Evolutionary conservation across 805 yeast species (phyloP), one percentile per base, ranked within the genome.

Genomic region (Wickerhamiella qilinensis): DNA sequence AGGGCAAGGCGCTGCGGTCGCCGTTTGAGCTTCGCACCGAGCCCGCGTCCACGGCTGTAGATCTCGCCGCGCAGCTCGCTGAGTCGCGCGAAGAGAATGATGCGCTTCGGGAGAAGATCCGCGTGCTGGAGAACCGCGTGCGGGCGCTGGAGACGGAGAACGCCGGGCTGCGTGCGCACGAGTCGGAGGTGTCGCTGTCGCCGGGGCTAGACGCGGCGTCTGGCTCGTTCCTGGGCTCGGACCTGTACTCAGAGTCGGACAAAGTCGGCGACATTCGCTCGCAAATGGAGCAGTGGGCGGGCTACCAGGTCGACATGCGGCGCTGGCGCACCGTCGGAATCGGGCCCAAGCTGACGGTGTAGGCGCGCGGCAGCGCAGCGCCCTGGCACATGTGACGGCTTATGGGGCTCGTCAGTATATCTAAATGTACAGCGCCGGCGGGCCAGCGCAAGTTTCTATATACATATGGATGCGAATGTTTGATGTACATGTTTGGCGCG

Each of bases 301-400:
- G 72, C 36, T 86, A 86, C 85, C 83, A 78, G 51, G 69, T 84
- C 2, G 94, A 86, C 51, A 81, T 86, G 93, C 68, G 82, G 20
- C 49, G 55, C 12, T 86, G 96, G 96, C 68, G 21, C 15, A 30
- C 39, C 21, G 38, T 33, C 28, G 35, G 31, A 16, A 20, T 28
- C 8, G 33, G 33, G 9, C 19, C 33, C 16, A 29, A 11, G 16
- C 12, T 29, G 12, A n/a, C n/a, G n/a, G n/a, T n/a, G n/a, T n/a
- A n/a, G n/a, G n/a, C n/a, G n/a, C n/a, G n/a, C n/a, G n/a, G n/a
- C n/a, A n/a, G n/a, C n/a, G n/a, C n/a, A n/a, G n/a, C n/a, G n/a
- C n/a, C n/a, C n/a, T n/a, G n/a, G n/a, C n/a, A n/a, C n/a, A n/a
- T n/a, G n/a, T n/a, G n/a, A n/a, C n/a, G n/a, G n/a, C n/a, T n/a